phyloP scores from a whole-genome alignment of 345 rosid genomes.

The Clausena lansium region DNA sequence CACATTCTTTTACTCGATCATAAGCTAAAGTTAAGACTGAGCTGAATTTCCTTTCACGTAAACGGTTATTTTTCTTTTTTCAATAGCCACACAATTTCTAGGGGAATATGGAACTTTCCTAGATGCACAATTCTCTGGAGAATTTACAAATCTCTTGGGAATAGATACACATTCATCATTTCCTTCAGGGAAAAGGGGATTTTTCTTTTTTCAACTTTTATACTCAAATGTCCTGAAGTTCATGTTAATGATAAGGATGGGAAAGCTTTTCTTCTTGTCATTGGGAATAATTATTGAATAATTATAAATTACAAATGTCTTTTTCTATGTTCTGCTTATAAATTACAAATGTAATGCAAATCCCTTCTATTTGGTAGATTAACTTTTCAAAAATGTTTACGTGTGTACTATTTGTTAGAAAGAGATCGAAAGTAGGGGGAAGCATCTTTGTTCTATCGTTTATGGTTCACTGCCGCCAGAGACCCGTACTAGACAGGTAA shows the following conservation, averaged over 20 bases:
- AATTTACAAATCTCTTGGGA: neutral
- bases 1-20: neutral
- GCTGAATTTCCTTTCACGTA: neutral
- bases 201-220: neutral
- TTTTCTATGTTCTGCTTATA: too few species aligned
- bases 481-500: slow-evolving; percentile 94
- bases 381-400: slow-evolving; percentile 11
- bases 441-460: slow-evolving; percentile 89
- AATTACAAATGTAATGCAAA: neutral
- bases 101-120: neutral
- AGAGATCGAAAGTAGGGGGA: slow-evolving; percentile 57
- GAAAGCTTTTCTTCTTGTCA: neutral
- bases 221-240: neutral
- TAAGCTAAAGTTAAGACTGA: neutral
- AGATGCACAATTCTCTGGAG: neutral
- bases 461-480: slow-evolving; percentile 92
- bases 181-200: neutral
- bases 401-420: slow-evolving; percentile 35
- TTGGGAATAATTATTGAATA: too few species aligned
- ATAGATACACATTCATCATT: too few species aligned
- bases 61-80: neutral
- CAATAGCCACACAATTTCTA: neutral
- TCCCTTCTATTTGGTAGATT: slow-evolving; percentile 2
- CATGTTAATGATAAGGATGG: neutral
- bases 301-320: too few species aligned